Evolutionary conservation across 2,329 filamentous ascomycete species (phyloP), one percentile per base, ranked within the genome.

Genomic region (Sporothrix luriei): DNA sequence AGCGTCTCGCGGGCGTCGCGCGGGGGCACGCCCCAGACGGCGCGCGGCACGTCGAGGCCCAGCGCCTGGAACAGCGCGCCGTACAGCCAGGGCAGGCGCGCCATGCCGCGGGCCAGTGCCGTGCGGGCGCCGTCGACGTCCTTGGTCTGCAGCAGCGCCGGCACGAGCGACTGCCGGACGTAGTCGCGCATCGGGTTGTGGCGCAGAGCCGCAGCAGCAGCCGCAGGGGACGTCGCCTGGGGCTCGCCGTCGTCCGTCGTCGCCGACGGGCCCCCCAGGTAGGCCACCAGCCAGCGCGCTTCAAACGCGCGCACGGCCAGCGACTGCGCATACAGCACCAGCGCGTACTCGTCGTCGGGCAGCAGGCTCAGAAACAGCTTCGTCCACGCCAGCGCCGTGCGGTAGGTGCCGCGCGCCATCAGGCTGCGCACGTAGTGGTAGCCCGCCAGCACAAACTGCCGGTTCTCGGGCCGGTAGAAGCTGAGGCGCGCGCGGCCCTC

Each of bases 371-470:
- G 84, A 11, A 97, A 82, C 6, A 98, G 81, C 80, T 95, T 97
- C 7, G 92, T 87, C 94, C 95, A 99, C 79, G 98, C 95, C 62
- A 97, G 88, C 0, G 93, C 93, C 0, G 95, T 98, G 61, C 93
- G 87, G 84, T 93, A 97, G 1, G 94, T 97, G n/a, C 94, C 93
- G 75, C 96, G 94, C 80, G 93, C 89, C 19, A 93, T 85, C 26
- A 99, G 83, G 73, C 92, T 95, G 74, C 87, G 88, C 75, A 98
- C 90, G 75, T 97, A 97, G 74, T 94, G 89, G 83, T 93, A 97
- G 10, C 90, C 91, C 1, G 93, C 91, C 48, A 98, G 87, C 89
- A 92, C 97, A 73, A 99, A 89, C 78, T 98, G 94, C 55, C 95
- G 87, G 78, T 98, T 98, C 78, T 97, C 94, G 0, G 91, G 90